These are phyloP conservation scores for Aspergillus funiculosus DNA, from an alignment of 495 filamentous ascomycete genomes.

Conservation along the genomic window DNA sequence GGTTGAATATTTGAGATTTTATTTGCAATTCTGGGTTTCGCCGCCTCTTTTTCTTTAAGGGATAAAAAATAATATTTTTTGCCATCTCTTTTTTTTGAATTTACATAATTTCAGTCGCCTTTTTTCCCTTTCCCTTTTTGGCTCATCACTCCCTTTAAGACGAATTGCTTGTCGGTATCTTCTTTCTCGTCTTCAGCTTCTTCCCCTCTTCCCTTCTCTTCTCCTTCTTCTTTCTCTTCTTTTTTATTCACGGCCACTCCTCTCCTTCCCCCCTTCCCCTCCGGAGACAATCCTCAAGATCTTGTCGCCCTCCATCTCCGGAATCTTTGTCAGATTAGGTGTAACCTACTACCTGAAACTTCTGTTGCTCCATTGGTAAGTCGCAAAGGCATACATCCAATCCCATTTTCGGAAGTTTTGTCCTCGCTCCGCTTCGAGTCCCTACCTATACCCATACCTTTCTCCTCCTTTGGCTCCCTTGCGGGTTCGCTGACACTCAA, in stretches of 20 bases:
- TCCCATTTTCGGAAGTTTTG: not conserved
- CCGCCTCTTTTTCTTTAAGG: conserved; percentile 2
- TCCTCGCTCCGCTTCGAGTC: not conserved
- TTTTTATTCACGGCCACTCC: no score
- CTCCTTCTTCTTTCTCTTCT: conserved; percentile 1
- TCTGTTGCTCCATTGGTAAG: conserved; percentile 11
- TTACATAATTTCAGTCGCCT: conserved; percentile 5
- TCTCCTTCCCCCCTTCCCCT: conserved; percentile 1
- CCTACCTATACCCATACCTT: not conserved
- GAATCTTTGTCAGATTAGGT: conserved; percentile 9
- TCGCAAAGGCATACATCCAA: not conserved
- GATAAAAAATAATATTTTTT: conserved; percentile 3
- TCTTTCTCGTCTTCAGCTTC: conserved; percentile 14
- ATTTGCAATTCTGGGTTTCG: conserved; percentile 13
- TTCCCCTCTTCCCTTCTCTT: conserved; percentile 9
- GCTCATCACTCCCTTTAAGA: conserved; percentile 8
- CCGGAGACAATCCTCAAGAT: conserved; percentile 14
- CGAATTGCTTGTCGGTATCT: not conserved
- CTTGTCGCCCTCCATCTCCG: conserved; percentile 7
- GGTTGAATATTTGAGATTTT: no score
- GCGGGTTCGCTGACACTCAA: not conserved
- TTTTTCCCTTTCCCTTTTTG: conserved; percentile 14
- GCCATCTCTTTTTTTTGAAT: conserved; percentile 3
- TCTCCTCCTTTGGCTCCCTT: not conserved
- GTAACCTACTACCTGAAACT: conserved; percentile 7